These are phyloP conservation scores for Tephrocybe rancida DNA, from an alignment of 768 basidiomycete genomes.

Conservation along the genomic window DNA sequence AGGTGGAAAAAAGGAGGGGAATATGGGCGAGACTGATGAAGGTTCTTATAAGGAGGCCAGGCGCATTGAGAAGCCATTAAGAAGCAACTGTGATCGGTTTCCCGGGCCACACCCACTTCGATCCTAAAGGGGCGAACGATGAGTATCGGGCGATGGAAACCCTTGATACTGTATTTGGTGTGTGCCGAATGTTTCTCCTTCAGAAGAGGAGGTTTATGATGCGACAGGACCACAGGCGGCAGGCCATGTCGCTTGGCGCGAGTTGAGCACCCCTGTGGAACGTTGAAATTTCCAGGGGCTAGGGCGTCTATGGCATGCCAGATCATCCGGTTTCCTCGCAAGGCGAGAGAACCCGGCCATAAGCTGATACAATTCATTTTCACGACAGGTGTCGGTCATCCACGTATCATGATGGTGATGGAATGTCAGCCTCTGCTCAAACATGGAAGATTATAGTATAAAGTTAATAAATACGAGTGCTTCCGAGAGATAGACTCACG, in stretches of 20 bases:
- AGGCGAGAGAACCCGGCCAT: not conserved
- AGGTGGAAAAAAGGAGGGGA: not conserved
- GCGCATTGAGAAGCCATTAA: not conserved
- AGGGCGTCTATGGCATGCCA: too few species aligned
- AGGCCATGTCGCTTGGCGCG: not conserved
- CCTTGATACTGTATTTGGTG: not conserved
- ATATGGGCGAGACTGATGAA: not conserved
- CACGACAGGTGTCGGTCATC: not conserved
- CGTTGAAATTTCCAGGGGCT: too few species aligned
- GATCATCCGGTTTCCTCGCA: too few species aligned
- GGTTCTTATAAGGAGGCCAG: not conserved
- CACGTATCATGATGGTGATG: slow-evolving; percentile 7
- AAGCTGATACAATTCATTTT: not conserved
- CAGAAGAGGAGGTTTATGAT: not conserved
- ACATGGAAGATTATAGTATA: too few species aligned
- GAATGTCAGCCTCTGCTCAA: not conserved
- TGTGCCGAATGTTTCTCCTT: not conserved
- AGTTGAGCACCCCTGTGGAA: not conserved
- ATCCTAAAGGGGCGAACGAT: not conserved
- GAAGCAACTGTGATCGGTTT: not conserved
- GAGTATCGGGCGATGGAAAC: not conserved
- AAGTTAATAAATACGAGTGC: not conserved
- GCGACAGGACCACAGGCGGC: not conserved
- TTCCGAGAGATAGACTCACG: too few species aligned
- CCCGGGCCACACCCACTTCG: not conserved